phyloP scores from a whole-genome alignment of 352 stramenopile species.

The Globisporangium lucens region DNA sequence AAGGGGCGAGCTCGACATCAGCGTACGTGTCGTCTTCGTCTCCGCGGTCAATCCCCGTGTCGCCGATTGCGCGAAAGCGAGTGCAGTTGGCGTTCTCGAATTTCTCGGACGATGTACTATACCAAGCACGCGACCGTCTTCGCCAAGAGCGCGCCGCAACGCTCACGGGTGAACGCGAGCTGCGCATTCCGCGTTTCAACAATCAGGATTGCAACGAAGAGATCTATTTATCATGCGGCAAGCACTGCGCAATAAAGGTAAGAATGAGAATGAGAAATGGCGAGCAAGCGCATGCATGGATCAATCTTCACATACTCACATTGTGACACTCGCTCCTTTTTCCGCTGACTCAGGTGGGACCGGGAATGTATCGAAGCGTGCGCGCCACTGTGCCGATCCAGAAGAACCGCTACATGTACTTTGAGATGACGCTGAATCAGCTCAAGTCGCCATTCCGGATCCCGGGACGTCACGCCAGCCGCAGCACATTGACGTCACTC shows the following conservation, averaged over 20 bases:
- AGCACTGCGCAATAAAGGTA: slow-evolving; percentile 80
- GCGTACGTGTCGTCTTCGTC: slow-evolving; percentile 40
- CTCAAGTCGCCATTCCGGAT: slow-evolving; percentile 29
- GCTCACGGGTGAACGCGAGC: slow-evolving; percentile 50
- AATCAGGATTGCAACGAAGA: slow-evolving; percentile 78
- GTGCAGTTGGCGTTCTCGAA: slow-evolving; percentile 78
- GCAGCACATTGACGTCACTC: not conserved
- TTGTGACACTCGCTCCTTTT: not conserved
- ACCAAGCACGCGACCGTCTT: slow-evolving; percentile 74
- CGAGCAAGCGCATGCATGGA: no score
- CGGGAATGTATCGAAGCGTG: slow-evolving; percentile 81
- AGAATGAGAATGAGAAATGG: not conserved
- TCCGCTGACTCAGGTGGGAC: slow-evolving; percentile 24
- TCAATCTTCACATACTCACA: slow-evolving; percentile 1
- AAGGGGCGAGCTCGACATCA: slow-evolving; percentile 5
- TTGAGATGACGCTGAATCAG: slow-evolving; percentile 78
- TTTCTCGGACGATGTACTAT: slow-evolving; percentile 84
- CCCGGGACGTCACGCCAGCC: slow-evolving; percentile 16
- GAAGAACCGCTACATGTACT: slow-evolving; percentile 78
- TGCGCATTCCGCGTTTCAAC: slow-evolving; percentile 76
- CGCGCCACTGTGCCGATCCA: slow-evolving; percentile 58
- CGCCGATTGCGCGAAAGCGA: slow-evolving; percentile 59
- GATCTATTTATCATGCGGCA: slow-evolving; percentile 81
- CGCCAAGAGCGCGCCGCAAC: slow-evolving; percentile 69
- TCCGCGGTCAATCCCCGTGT: slow-evolving; percentile 83